Conservation (phyloP, 768 basidiomycete species). For the Macrolepiota fuliginosa region DNA sequence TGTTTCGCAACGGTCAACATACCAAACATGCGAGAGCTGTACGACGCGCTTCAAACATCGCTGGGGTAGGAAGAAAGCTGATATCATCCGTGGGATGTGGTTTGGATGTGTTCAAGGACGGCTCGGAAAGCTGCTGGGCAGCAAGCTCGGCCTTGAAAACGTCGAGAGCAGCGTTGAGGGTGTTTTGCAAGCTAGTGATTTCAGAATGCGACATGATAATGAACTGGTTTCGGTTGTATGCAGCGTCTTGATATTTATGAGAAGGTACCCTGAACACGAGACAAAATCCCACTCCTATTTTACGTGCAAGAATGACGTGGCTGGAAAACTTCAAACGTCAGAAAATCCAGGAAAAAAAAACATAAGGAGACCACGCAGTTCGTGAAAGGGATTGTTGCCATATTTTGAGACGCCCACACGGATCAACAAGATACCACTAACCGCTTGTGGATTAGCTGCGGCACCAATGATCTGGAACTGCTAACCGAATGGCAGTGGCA, state of each 20-base stretch:
- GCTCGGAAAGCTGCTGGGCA: constrained; percentile 32
- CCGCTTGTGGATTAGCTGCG: background rate
- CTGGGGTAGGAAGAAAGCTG: constrained; percentile 31
- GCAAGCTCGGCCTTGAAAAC: constrained; percentile 35
- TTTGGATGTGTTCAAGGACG: constrained; percentile 32
- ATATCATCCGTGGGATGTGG: constrained; percentile 35
- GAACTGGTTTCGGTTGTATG: background rate
- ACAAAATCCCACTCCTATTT: background rate
- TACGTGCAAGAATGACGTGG: background rate
- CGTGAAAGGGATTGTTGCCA: background rate
- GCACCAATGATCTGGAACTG: background rate
- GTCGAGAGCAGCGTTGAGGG: constrained; percentile 37
- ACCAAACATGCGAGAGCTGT: constrained; percentile 32
- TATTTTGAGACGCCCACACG: background rate
- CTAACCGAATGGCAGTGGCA: background rate
- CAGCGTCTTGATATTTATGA: background rate
- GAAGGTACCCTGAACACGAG: background rate
- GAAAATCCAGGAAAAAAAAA: background rate
- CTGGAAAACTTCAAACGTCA: background rate
- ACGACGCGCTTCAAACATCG: constrained; percentile 34
- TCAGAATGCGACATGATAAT: constrained; percentile 31
- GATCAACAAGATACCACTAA: background rate
- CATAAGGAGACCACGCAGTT: background rate
- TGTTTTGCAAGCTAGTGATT: constrained; percentile 35
- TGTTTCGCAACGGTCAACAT: constrained; percentile 2